These are phyloP conservation scores for Raffaelea albimanens DNA, from an alignment of 2,329 filamentous ascomycete species.

Conservation along the genomic window DNA sequence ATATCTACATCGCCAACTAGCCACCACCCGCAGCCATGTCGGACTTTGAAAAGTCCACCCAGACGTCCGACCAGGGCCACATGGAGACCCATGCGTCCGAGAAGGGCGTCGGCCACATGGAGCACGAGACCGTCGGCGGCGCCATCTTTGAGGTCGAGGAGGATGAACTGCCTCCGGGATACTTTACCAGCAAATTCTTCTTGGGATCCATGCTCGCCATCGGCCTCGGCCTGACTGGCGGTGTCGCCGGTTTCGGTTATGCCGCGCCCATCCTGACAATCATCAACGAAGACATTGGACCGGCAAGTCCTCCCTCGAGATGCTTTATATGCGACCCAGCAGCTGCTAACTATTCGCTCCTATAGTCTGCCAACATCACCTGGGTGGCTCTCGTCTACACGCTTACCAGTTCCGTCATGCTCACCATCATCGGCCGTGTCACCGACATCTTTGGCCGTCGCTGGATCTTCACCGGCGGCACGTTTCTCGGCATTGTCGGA, in stretches of 20 bases:
- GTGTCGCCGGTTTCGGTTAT: conserved; percentile 18
- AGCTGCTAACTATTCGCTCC: conserved; percentile 8
- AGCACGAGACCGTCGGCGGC: conserved; percentile 4
- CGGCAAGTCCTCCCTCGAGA: conserved; percentile 9
- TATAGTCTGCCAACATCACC: conserved; percentile 14
- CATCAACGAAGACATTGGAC: conserved; percentile 7
- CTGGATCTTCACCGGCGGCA: conserved; percentile 19
- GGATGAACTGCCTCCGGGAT: conserved; percentile 7
- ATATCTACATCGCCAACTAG: too few relatives aligned
- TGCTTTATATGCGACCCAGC: conserved; percentile 8
- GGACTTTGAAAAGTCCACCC: neutral
- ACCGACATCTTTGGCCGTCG: conserved; percentile 20
- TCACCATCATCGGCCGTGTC: conserved; percentile 18
- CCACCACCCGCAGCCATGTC: neutral
- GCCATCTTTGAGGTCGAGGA: conserved; percentile 5
- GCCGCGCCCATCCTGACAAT: conserved; percentile 11
- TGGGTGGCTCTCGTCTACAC: conserved; percentile 20
- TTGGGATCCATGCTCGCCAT: conserved; percentile 7
- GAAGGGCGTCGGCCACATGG: neutral
- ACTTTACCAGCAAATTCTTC: conserved; percentile 6
- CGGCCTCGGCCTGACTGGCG: conserved; percentile 15
- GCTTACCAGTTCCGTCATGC: conserved; percentile 17
- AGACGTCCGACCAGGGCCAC: neutral
- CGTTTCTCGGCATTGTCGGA: conserved; percentile 24
- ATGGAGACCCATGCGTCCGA: neutral